phyloP scores from a whole-genome alignment of 805 yeast genomes.

The Yarrowia keelungensis region DNA sequence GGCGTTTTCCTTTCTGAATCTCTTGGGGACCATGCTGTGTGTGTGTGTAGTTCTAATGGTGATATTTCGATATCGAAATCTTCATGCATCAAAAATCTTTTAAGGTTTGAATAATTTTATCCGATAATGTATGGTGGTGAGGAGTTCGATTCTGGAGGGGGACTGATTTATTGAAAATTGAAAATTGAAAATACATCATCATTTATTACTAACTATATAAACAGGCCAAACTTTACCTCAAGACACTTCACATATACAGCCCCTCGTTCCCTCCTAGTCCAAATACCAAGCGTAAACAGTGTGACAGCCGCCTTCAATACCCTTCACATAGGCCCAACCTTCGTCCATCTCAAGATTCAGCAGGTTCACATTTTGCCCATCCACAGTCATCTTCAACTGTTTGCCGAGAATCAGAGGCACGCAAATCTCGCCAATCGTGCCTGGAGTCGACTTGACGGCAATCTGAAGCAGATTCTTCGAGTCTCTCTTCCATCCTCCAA shows the following conservation, averaged over 20 bases:
- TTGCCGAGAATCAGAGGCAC: slow-evolving; percentile 8
- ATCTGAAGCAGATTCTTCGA: slow-evolving; percentile 17
- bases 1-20: slow-evolving; percentile 30
- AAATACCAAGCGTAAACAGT: slow-evolving; percentile 26
- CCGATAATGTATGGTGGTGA: slow-evolving; percentile 5
- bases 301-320: slow-evolving; percentile 3
- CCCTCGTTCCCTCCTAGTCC: slow-evolving; percentile 5
- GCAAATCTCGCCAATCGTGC: slow-evolving; percentile 18
- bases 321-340: slow-evolving; percentile 11
- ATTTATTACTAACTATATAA: not conserved
- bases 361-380: slow-evolving; percentile 3
- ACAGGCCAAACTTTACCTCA: too few relatives aligned
- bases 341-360: slow-evolving; percentile 19
- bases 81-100: slow-evolving; percentile 22
- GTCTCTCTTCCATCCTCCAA: slow-evolving; percentile 23
- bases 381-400: slow-evolving; percentile 30
- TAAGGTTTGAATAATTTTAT: slow-evolving; percentile 17
- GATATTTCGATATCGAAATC: not conserved
- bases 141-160: not conserved
- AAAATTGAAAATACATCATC: too few relatives aligned
- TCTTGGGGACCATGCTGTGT: slow-evolving; percentile 28
- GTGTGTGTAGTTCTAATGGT: not conserved
- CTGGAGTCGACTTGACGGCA: slow-evolving; percentile 12
- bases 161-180: too few relatives aligned
- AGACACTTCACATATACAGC: too few relatives aligned